Evolutionary conservation across 179 eudicot genomes (phyloP).

Genomic region (Spinacia oleracea): DNA sequence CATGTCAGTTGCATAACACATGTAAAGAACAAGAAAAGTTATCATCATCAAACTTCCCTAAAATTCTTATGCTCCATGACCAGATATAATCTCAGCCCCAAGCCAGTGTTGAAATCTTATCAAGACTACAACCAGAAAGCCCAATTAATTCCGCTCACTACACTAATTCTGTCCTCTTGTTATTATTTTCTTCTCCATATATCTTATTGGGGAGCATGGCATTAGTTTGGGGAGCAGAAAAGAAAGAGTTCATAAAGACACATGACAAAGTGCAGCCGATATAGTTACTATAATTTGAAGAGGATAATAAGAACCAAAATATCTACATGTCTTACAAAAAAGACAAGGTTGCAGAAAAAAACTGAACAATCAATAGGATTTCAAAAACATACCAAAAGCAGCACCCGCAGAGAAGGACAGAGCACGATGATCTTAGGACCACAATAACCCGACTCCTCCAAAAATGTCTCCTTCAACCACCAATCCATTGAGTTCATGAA

Average conservation of each 20-base stretch:
- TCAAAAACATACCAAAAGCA: conserved; percentile 3
- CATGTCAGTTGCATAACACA: not conserved
- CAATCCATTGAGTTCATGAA: not conserved
- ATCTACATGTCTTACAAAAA: not conserved
- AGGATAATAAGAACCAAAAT: not conserved
- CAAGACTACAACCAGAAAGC: not conserved
- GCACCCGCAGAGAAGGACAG: not conserved
- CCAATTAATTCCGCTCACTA: no score
- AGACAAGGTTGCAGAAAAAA: not conserved
- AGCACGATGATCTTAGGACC: not conserved
- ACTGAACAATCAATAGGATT: not conserved
- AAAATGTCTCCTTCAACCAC: not conserved
- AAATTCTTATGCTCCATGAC: not conserved
- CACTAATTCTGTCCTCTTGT: not conserved
- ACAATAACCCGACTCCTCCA: not conserved
- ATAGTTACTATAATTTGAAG: not conserved
- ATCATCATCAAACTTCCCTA: not conserved
- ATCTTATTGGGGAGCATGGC: not conserved
- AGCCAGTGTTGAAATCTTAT: not conserved
- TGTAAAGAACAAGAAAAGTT: not conserved
- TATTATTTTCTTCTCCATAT: not conserved
- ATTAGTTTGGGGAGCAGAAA: not conserved
- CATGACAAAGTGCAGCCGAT: not conserved
- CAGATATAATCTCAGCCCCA: not conserved
- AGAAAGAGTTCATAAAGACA: not conserved